Percentiles rank a stretch among this genome's conserved stretches.
Conservation (phyloP, 305 asterid genomes). For the Fraxinus latifolia region DNA sequence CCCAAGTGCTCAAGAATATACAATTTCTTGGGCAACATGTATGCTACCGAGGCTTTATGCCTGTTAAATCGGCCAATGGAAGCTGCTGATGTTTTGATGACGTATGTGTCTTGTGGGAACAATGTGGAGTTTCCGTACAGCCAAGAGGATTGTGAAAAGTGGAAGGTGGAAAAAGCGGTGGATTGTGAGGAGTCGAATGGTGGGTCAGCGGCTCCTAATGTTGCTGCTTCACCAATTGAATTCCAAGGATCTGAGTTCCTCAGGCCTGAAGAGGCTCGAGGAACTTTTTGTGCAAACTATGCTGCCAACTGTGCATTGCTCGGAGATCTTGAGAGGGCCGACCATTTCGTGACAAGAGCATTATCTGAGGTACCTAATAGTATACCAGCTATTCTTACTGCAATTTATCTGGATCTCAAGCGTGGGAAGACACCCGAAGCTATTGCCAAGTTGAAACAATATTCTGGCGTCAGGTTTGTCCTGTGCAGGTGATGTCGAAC, state of each 20-base stretch:
- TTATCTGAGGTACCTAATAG: slow-evolving; percentile 25
- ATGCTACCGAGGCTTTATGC: slow-evolving; percentile 53
- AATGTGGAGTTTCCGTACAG: slow-evolving; percentile 33
- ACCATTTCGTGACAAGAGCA: slow-evolving; percentile 28
- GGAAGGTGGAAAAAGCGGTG: slow-evolving; percentile 35
- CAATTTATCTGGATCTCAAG: slow-evolving; percentile 44
- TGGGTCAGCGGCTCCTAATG: slow-evolving; percentile 20
- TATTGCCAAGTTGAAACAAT: slow-evolving; percentile 36
- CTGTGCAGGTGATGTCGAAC: slow-evolving; percentile 24
- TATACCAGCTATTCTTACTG: slow-evolving; percentile 36
- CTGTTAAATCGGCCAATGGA: slow-evolving; percentile 40
- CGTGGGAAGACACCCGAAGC: slow-evolving; percentile 39
- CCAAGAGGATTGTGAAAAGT: slow-evolving; percentile 44
- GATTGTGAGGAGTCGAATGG: slow-evolving; percentile 38
- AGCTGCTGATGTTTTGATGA: slow-evolving; percentile 41
- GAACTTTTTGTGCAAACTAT: slow-evolving; percentile 33
- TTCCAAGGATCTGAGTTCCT: slow-evolving; percentile 35
- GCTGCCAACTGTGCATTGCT: slow-evolving; percentile 35
- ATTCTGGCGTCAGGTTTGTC: slow-evolving; percentile 31
- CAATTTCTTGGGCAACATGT: slow-evolving; percentile 35
- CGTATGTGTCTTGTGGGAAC: slow-evolving; percentile 30
- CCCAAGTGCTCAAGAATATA: slow-evolving; percentile 33
- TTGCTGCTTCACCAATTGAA: slow-evolving; percentile 26
- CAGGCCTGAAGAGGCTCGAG: slow-evolving; percentile 52
- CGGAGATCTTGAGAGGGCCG: slow-evolving; percentile 44